Conservation (phyloP, 2,329 filamentous ascomycete species). For the Penicillium sp. region DNA sequence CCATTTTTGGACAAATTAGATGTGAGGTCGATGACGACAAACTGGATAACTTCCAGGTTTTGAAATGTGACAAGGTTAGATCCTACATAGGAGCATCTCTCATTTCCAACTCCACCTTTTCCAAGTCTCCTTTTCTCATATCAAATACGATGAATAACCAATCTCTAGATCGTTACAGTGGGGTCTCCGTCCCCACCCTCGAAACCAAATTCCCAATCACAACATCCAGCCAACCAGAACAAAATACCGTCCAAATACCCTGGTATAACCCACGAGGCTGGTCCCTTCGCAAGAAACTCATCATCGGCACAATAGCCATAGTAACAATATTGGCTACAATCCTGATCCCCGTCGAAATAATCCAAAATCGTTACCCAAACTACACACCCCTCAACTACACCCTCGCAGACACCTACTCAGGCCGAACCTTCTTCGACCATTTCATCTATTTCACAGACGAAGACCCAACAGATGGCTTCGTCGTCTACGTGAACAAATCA, state of each 20-base stretch:
- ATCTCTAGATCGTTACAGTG: constrained; percentile 23
- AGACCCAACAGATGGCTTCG: constrained; percentile 48
- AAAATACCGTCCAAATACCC: constrained; percentile 8
- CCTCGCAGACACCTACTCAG: constrained; percentile 44
- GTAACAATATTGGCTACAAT: constrained; percentile 50
- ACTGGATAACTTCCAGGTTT: background rate
- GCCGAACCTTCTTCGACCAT: constrained; percentile 44
- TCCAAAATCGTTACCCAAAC: constrained; percentile 44
- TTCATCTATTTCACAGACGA: constrained; percentile 47
- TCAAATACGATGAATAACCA: constrained; percentile 14
- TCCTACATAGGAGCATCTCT: background rate
- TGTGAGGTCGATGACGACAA: constrained; percentile 4
- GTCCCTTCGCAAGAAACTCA: constrained; percentile 53
- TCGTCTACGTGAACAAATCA: constrained; percentile 41
- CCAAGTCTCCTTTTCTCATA: background rate
- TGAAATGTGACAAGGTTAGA: background rate
- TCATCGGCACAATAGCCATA: constrained; percentile 39
- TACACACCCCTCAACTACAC: constrained; percentile 43
- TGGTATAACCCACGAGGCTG: constrained; percentile 54
- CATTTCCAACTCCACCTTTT: background rate
- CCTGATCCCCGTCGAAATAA: constrained; percentile 43
- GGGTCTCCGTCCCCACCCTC: constrained; percentile 18
- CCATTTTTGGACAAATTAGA: background rate
- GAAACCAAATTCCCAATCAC: constrained; percentile 18
- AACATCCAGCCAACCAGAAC: constrained; percentile 7